Evolutionary conservation across 345 rosid genomes (phyloP), one percentile per base, ranked within the genome.

Genomic region (Raphanus raphanistrum): DNA sequence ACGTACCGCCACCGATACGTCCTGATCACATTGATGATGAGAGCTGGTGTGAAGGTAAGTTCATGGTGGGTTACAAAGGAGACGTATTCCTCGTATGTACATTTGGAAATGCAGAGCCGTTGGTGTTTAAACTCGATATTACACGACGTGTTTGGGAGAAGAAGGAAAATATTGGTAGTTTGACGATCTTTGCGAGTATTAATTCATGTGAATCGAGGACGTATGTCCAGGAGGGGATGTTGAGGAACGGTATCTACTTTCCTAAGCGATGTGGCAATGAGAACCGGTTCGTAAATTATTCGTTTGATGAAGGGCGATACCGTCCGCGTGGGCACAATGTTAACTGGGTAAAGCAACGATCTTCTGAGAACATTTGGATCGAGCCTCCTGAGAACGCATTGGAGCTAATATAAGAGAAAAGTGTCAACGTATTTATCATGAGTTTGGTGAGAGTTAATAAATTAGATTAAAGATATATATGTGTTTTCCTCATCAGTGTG

Each of bases 101-200:
- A 10, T 59, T 15, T 78, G 81, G 67, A 72, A 45, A 33, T 16
- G 25, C 27, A 29, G 33, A 72, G 7, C 77, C 68, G 32, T 32
- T 78, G 38, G 63, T 78, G 73, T 78, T 78, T 78, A 12, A 66
- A 33, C 73, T 78, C 63, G 33, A 78, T 72, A 73, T 59, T 25
- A 12, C 41, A 0, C 41, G 15, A 15, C 38, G 73, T 72, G 31
- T 72, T 33, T 72, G 81, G 81, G 73, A 59, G 57, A 35, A 65
- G 38, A 66, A 66, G 63, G 63, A 25, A 8, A 66, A 63, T 59
- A 61, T 78, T 0, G 63, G 73, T 59, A 50, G 81, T 59, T 59
- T 78, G 36, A 45, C 68, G 16, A 32, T 59, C 6, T 78, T 78
- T 72, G 68, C 0, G 77, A 66, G 68, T 33, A 15, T 13, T n/a